A percentile compares a stretch with the other conserved stretches of the same genome.
These are phyloP conservation scores for Nakazawaea wickerhamii DNA, from an alignment of 805 yeast species.

Conservation along the genomic window DNA sequence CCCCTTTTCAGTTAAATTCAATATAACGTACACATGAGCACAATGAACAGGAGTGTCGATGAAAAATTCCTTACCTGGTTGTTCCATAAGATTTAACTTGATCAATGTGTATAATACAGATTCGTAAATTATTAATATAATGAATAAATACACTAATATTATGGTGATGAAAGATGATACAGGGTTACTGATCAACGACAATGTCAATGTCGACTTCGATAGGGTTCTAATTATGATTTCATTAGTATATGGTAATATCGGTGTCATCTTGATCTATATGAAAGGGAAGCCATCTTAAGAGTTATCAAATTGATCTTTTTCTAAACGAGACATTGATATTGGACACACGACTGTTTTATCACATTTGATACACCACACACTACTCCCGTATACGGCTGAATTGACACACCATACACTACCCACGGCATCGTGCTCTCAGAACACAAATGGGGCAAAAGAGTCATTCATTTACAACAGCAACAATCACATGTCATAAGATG, in stretches of 20 bases:
- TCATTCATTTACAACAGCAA: too few relatives aligned
- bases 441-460: too few relatives aligned
- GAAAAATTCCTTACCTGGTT: slow-evolving; percentile 47
- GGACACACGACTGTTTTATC: too few relatives aligned
- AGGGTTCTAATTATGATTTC: not conserved
- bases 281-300: not conserved
- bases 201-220: slow-evolving; percentile 1
- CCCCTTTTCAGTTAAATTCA: slow-evolving; percentile 33
- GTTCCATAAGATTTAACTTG: slow-evolving; percentile 15
- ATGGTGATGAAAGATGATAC: slow-evolving; percentile 19
- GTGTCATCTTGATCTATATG: too few relatives aligned
- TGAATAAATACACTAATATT: slow-evolving; percentile 20
- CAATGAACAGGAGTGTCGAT: slow-evolving; percentile 74
- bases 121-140: slow-evolving; percentile 21
- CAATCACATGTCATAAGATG: too few relatives aligned
- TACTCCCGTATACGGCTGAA: too few relatives aligned
- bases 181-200: not conserved
- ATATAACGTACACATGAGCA: slow-evolving; percentile 60
- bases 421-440: too few relatives aligned
- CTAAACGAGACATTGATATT: not conserved
- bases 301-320: slow-evolving; percentile 1
- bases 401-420: too few relatives aligned
- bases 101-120: slow-evolving; percentile 20
- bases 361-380: too few relatives aligned
- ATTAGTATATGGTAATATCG: slow-evolving; percentile 3